Conservation (phyloP, 257 asterid species). For the Solanum chilense region DNA sequence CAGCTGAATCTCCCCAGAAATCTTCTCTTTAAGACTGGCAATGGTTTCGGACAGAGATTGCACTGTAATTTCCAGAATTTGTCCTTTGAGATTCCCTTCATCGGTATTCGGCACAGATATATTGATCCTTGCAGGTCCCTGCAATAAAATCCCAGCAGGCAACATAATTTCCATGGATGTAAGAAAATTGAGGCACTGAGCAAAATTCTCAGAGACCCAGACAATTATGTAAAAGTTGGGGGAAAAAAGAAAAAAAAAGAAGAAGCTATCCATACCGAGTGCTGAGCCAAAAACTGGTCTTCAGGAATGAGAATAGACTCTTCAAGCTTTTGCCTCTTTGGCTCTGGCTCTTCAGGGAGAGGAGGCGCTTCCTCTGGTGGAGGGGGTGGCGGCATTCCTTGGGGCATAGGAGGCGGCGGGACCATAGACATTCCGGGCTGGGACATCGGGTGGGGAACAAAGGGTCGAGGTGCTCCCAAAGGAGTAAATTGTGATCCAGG, state of each 20-base stretch:
- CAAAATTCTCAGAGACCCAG: not conserved
- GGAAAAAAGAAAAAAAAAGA: too few relatives aligned
- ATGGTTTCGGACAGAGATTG: constrained; percentile 72
- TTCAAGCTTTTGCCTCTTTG: constrained; percentile 82
- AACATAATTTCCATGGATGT: not conserved
- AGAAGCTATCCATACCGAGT: constrained; percentile 37
- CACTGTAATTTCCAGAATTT: constrained; percentile 65
- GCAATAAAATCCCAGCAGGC: constrained; percentile 17
- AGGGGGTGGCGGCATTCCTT: constrained; percentile 73
- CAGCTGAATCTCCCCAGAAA: constrained; percentile 85
- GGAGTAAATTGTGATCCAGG: constrained; percentile 76
- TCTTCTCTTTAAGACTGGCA: constrained; percentile 83
- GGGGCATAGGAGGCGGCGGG: constrained; percentile 74
- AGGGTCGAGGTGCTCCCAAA: constrained; percentile 52
- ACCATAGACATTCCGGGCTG: constrained; percentile 61
- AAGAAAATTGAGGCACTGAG: not conserved
- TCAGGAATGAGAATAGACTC: constrained; percentile 75
- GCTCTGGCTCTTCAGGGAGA: constrained; percentile 89
- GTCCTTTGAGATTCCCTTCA: constrained; percentile 87
- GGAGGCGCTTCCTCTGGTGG: constrained; percentile 98
- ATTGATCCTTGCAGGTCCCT: constrained; percentile 69
- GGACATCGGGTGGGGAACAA: constrained; percentile 34
- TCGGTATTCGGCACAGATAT: constrained; percentile 73
- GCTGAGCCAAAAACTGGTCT: constrained; percentile 74
- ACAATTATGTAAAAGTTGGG: not conserved